Conservation (phyloP, 768 basidiomycete genomes). For the Boletus vinaceobasis region DNA sequence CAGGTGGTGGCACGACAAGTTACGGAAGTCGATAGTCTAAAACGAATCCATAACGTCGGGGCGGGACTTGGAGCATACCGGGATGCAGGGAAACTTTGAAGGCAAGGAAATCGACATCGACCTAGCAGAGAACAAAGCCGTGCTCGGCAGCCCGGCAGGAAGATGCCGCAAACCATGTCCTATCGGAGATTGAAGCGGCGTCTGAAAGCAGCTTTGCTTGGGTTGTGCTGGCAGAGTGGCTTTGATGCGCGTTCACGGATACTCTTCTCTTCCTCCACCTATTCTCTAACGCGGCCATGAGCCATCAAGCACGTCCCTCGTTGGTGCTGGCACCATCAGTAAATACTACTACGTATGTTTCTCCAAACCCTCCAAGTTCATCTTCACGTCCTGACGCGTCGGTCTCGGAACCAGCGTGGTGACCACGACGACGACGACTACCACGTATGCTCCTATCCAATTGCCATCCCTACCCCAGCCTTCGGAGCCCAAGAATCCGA, state of each 20-base stretch:
- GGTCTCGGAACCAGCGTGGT: constrained; percentile 56
- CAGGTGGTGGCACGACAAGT: not conserved
- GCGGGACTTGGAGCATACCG: not conserved
- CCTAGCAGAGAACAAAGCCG: not conserved
- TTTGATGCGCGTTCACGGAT: constrained; percentile 30
- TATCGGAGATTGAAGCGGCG: constrained; percentile 24
- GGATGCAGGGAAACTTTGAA: not conserved
- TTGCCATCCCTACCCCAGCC: constrained; percentile 72
- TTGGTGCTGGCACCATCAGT: constrained; percentile 77
- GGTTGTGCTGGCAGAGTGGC: constrained; percentile 33
- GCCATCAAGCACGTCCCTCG: constrained; percentile 58
- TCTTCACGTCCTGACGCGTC: constrained; percentile 21
- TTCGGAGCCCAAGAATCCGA: constrained; percentile 68
- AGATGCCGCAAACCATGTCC: constrained; percentile 12
- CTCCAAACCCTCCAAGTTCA: not conserved
- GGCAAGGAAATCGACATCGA: not conserved
- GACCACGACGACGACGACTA: constrained; percentile 89
- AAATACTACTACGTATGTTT: constrained; percentile 76
- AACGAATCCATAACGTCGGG: not conserved
- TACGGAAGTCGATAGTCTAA: not conserved
- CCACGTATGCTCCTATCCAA: constrained; percentile 85
- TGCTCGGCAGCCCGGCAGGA: constrained; percentile 22
- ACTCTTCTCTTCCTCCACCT: constrained; percentile 24
- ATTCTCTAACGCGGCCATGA: constrained; percentile 46
- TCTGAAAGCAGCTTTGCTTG: constrained; percentile 24